A percentile compares a stretch with the other conserved stretches of the same genome.
Conservation (phyloP, 805 yeast genomes). For the Millerozyma miso region DNA sequence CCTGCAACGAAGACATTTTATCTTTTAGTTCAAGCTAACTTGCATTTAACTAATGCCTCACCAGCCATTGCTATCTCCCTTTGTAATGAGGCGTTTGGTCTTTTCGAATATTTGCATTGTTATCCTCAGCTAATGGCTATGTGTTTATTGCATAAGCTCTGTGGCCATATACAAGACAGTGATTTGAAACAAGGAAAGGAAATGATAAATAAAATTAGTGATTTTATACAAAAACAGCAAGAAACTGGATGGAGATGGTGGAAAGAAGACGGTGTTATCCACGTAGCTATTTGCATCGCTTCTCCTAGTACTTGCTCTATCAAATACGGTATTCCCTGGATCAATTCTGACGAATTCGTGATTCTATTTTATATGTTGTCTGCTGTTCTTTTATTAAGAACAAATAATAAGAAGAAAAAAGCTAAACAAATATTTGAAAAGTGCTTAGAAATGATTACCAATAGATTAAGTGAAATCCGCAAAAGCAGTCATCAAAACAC, state of each 20-base stretch:
- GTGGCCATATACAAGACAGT: constrained; percentile 23
- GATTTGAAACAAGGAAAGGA: constrained; percentile 19
- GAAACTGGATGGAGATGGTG: constrained; percentile 20
- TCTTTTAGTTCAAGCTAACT: constrained; percentile 24
- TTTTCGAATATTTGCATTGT: constrained; percentile 3
- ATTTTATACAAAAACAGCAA: constrained; percentile 18
- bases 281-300: constrained; percentile 4
- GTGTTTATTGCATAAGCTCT: constrained; percentile 18
- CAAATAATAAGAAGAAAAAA: constrained; percentile 30
- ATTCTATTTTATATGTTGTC: constrained; percentile 38
- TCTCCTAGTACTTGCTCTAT: neutral
- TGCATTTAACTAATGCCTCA: constrained; percentile 26
- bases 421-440: constrained; percentile 33
- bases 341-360: constrained; percentile 40
- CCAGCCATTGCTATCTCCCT: constrained; percentile 14
- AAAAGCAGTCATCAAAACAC: neutral
- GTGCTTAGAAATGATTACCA: constrained; percentile 27
- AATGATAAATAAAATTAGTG: constrained; percentile 18
- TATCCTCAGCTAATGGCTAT: constrained; percentile 34
- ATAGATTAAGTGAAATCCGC: constrained; percentile 4
- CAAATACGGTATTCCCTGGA: constrained; percentile 34
- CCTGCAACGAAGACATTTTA: constrained; percentile 17
- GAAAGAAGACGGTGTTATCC: constrained; percentile 26
- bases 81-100: constrained; percentile 11
- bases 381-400: constrained; percentile 36